Percentiles rank a stretch among this genome's conserved stretches.
Conservation (phyloP, 1,139 yeast species). For the Scheffersomyces illinoinensis region DNA sequence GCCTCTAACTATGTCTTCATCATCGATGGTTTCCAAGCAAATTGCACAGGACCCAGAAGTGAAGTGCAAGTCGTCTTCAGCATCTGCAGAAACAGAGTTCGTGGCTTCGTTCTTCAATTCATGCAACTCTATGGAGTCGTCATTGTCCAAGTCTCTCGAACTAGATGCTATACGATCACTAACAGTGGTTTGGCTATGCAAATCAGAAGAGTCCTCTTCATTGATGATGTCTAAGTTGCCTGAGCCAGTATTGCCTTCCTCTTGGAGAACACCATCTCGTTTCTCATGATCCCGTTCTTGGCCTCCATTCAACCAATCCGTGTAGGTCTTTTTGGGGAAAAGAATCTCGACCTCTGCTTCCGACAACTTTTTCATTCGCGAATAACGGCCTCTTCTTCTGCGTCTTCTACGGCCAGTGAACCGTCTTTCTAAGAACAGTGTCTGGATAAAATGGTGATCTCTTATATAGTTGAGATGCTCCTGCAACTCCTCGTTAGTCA, state of each 20-base stretch:
- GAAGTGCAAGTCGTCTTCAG: slow-evolving; percentile 44
- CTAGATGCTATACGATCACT: neutral
- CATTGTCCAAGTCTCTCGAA: neutral
- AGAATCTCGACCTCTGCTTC: slow-evolving; percentile 61
- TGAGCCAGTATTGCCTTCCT: slow-evolving; percentile 22
- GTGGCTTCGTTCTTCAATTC: neutral
- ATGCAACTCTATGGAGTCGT: slow-evolving; percentile 3
- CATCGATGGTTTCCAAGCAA: slow-evolving; percentile 67
- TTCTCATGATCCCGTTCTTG: slow-evolving; percentile 37
- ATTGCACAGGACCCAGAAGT: slow-evolving; percentile 81
- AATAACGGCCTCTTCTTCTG: slow-evolving; percentile 39
- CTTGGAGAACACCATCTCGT: slow-evolving; percentile 37
- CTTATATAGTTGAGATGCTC: slow-evolving; percentile 39
- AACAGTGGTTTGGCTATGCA: slow-evolving; percentile 2
- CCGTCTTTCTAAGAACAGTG: slow-evolving; percentile 32
- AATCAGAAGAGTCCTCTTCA: neutral
- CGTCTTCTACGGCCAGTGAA: slow-evolving; percentile 25
- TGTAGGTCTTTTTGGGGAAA: slow-evolving; percentile 65
- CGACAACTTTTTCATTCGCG: slow-evolving; percentile 55
- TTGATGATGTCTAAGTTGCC: neutral
- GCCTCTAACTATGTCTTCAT: slow-evolving; percentile 67
- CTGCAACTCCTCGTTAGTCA: slow-evolving; percentile 29
- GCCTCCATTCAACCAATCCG: slow-evolving; percentile 64
- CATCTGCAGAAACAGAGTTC: slow-evolving; percentile 1
- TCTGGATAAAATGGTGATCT: slow-evolving; percentile 30